Evolutionary conservation across 1,139 yeast species (phyloP).

Genomic region (Yamadazyma pseudoaaseri): DNA sequence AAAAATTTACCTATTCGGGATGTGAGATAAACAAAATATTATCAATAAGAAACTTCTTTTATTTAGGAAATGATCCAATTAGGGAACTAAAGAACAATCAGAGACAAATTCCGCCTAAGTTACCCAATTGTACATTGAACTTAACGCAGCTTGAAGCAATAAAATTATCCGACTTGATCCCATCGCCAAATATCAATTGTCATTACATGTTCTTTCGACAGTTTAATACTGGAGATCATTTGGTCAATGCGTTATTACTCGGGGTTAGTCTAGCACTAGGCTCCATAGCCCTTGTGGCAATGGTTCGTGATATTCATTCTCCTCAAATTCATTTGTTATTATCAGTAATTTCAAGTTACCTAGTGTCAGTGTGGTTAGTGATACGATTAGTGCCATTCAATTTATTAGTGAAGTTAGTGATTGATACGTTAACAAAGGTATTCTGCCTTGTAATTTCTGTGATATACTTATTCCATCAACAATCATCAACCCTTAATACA

Average conservation of each 20-base stretch:
- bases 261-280: constrained; percentile 10
- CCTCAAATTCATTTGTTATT: constrained; percentile 3
- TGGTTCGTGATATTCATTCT: neutral
- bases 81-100: neutral
- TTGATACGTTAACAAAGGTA: constrained; percentile 6
- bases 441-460: constrained; percentile 6
- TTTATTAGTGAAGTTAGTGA: constrained; percentile 2
- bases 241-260: constrained; percentile 5
- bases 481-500: neutral
- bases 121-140: too few species aligned
- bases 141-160: too few species aligned
- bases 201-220: constrained; percentile 6
- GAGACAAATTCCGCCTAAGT: too few species aligned
- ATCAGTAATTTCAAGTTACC: constrained; percentile 9
- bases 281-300: constrained; percentile 5
- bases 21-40: constrained; percentile 3
- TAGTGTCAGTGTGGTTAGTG: constrained; percentile 11
- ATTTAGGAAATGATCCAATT: neutral
- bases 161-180: too few species aligned
- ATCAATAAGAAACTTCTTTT: too few species aligned
- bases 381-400: constrained; percentile 10
- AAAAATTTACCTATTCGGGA: constrained; percentile 4
- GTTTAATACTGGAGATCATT: constrained; percentile 6
- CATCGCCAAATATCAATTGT: too few species aligned
- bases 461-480: constrained; percentile 5